Evolutionary conservation across 2,329 filamentous ascomycete species (phyloP), one percentile per base, ranked within the genome.

Genomic region (Epichloe sp.): DNA sequence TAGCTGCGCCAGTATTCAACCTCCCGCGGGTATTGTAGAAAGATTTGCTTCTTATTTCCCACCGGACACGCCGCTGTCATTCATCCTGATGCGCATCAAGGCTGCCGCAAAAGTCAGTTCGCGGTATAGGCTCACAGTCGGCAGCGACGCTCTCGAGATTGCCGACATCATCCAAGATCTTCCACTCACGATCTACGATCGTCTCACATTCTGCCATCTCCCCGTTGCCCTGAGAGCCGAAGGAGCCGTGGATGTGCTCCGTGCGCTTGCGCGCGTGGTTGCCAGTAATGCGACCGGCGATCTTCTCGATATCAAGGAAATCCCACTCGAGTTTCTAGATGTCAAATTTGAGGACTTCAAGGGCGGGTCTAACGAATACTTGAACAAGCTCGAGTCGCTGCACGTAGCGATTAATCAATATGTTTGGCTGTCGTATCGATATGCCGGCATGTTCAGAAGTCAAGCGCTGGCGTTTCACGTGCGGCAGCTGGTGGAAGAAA

Each of bases 351-450:
- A 65, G 2, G 55, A 66, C 7, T 65, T 59, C 26, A 60, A 68
- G 0, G 63, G 67, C 0, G 63, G 64, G 1, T 64, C 66, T 14
- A 68, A 75, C 49, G 64, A 71, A 0, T 87, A 88, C 57, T 73
- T 98, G 11, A 71, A 72, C 50, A 68, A 73, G 8, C 72, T 97
- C 19, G 93, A 98, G 65, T 65, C 71, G 3, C 74, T 98, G 15
- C 93, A 98, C 69, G 86, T 87, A 60, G 75, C 80, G 31, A 71
- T 98, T 38, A 88, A 91, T 44, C 71, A 90, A 45, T 98, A 97
- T 63, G 75, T 95, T 2, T 98, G 93, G 93, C 74, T 98, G 15
- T 91, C 86, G 59, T 97, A 91, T 67, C 83, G 91, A 6, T 95
- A 91, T 65, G 75, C 81, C 3, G 86, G 87, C 47, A 76, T 94